phyloP scores from a whole-genome alignment of 2,329 filamentous ascomycete genomes.

The Colletotrichum truncatum region DNA sequence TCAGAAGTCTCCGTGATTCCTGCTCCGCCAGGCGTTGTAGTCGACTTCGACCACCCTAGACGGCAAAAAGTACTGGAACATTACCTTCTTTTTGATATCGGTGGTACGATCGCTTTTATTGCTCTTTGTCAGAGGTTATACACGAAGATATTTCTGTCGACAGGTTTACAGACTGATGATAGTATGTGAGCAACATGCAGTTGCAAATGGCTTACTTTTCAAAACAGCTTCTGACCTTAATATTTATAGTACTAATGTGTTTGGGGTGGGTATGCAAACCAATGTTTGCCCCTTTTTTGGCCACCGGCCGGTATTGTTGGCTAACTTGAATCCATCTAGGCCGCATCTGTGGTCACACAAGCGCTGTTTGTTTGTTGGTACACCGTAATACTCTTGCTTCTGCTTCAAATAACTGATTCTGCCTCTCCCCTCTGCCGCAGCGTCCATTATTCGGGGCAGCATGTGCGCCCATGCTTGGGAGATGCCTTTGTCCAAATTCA shows the following conservation, averaged over 20 bases:
- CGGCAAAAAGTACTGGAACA: constrained; percentile 32
- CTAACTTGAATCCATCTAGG: background rate
- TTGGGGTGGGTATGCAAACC: constrained; percentile 29
- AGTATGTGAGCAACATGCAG: constrained; percentile 28
- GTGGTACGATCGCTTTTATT: constrained; percentile 29
- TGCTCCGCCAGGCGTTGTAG: background rate
- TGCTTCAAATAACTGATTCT: background rate
- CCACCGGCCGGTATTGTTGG: background rate
- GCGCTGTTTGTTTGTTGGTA: constrained; percentile 22
- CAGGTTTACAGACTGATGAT: constrained; percentile 35
- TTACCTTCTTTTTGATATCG: constrained; percentile 34
- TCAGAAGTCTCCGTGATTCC: background rate
- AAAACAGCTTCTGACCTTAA: background rate
- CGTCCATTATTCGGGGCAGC: constrained; percentile 11
- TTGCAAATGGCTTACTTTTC: too few species aligned
- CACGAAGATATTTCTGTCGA: constrained; percentile 39
- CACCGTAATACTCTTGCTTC: too few species aligned
- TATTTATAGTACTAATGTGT: constrained; percentile 28
- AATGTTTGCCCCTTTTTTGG: background rate
- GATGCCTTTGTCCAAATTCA: constrained; percentile 24
- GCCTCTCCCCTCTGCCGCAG: background rate
- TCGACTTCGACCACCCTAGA: constrained; percentile 30
- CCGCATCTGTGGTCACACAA: constrained; percentile 26
- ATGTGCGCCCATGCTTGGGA: constrained; percentile 33
- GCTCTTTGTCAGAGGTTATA: constrained; percentile 34